Evolutionary conservation across 257 asterid genomes (phyloP).

Genomic region (Solanum pinnatisectum): DNA sequence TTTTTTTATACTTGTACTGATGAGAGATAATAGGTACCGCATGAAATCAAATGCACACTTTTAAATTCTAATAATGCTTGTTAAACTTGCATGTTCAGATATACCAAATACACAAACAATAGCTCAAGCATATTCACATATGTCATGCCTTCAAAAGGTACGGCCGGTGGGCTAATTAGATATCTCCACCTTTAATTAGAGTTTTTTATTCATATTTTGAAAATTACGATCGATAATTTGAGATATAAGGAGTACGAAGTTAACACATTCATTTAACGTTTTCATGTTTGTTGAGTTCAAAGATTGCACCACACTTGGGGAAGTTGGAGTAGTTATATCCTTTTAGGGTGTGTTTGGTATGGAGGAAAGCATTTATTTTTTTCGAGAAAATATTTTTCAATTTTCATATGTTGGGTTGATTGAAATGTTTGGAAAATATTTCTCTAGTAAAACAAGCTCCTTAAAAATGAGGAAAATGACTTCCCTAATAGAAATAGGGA

Average conservation of each 20-base stretch:
- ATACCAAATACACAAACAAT: background rate
- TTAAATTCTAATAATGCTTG: background rate
- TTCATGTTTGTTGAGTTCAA: background rate
- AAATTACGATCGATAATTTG: background rate
- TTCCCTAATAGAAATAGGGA: accelerated
- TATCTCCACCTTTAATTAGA: background rate
- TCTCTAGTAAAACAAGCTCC: background rate
- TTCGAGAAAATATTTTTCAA: accelerated
- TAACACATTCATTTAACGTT: background rate
- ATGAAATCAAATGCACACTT: background rate
- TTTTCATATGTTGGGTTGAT: too few relatives aligned
- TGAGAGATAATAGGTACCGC: too few relatives aligned
- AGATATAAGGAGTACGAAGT: background rate
- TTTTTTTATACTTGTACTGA: background rate
- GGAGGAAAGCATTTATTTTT: too few relatives aligned
- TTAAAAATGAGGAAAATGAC: background rate
- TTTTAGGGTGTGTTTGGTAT: background rate
- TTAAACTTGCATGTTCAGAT: background rate
- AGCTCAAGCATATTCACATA: background rate
- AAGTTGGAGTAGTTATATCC: background rate
- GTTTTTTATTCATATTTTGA: background rate
- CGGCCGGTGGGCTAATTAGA: background rate
- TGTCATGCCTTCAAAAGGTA: background rate
- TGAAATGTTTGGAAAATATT: too few relatives aligned
- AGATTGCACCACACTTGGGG: background rate